These are phyloP conservation scores for Nyctanthes arbortristis DNA, from an alignment of 257 asterid species.

Conservation along the genomic window DNA sequence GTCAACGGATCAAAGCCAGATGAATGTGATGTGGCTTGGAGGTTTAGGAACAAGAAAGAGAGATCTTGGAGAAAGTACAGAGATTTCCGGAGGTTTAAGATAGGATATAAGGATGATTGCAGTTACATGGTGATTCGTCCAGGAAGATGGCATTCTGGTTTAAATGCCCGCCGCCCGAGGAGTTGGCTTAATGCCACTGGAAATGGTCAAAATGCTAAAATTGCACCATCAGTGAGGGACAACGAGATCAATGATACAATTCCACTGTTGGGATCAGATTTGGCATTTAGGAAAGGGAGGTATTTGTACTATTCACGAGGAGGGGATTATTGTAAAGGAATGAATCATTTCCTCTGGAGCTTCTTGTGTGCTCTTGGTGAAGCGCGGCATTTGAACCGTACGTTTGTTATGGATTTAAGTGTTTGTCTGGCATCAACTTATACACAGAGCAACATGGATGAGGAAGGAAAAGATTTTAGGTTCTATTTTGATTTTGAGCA, in stretches of 20 bases:
- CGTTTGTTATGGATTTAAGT: slow-evolving; percentile 91
- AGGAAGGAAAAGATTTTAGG: slow-evolving; percentile 88
- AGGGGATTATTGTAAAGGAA: slow-evolving; percentile 94
- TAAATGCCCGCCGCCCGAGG: slow-evolving; percentile 80
- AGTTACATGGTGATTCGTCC: slow-evolving; percentile 65
- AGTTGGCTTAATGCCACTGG: slow-evolving; percentile 31
- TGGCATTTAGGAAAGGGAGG: slow-evolving; percentile 69
- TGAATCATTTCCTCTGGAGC: slow-evolving; percentile 95
- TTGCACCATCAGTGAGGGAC: slow-evolving; percentile 51
- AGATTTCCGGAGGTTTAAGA: slow-evolving; percentile 88
- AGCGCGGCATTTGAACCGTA: slow-evolving; percentile 82
- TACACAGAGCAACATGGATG: slow-evolving; percentile 65
- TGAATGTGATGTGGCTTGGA: slow-evolving; percentile 96
- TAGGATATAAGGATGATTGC: slow-evolving; percentile 72
- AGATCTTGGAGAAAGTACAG: slow-evolving; percentile 93
- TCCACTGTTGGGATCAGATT: slow-evolving; percentile 68
- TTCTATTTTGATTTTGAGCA: slow-evolving; percentile 95
- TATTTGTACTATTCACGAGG: slow-evolving; percentile 93
- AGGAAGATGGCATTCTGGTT: slow-evolving; percentile 90
- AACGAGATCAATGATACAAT: slow-evolving; percentile 90
- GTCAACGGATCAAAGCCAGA: slow-evolving; percentile 71
- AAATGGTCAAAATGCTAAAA: slow-evolving; percentile 34
- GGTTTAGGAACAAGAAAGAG: slow-evolving; percentile 86
- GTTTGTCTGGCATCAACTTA: slow-evolving; percentile 76
- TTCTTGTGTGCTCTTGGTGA: slow-evolving; percentile 94